Evolutionary conservation across 257 asterid genomes (phyloP).

Genomic region (Linaria vulgaris): DNA sequence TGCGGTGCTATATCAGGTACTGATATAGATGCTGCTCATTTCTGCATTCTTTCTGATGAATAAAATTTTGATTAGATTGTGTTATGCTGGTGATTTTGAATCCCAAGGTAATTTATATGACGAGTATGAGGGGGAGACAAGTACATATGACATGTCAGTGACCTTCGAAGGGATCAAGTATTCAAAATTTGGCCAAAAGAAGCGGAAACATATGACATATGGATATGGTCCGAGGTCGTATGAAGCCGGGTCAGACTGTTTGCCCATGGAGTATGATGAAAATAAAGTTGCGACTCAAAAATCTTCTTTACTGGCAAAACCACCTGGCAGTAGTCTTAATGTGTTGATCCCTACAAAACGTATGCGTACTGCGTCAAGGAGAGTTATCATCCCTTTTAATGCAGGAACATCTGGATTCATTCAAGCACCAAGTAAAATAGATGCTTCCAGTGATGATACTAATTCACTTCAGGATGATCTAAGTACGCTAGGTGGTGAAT

Average conservation of each 20-base stretch:
- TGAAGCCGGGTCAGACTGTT: slow-evolving; percentile 53
- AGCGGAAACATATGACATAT: slow-evolving; percentile 52
- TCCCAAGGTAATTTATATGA: slow-evolving; percentile 56
- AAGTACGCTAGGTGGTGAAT: slow-evolving; percentile 71
- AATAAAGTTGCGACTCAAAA: slow-evolving; percentile 52
- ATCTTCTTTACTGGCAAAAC: slow-evolving; percentile 52
- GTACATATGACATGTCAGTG: slow-evolving; percentile 50
- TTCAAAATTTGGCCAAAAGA: slow-evolving; percentile 62
- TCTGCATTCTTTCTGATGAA: slow-evolving; percentile 25
- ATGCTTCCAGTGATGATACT: slow-evolving; percentile 95
- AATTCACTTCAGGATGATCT: slow-evolving; percentile 93
- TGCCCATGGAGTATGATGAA: slow-evolving; percentile 55
- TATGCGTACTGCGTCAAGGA: slow-evolving; percentile 80
- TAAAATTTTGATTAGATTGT: slow-evolving; percentile 25
- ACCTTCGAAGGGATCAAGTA: slow-evolving; percentile 55
- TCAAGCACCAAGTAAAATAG: slow-evolving; percentile 71
- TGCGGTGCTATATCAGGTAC: slow-evolving; percentile 70
- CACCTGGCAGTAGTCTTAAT: slow-evolving; percentile 72
- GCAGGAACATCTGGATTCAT: slow-evolving; percentile 71
- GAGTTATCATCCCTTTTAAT: slow-evolving; percentile 71
- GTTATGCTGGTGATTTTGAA: slow-evolving; percentile 48
- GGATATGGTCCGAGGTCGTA: slow-evolving; percentile 55
- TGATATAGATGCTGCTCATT: slow-evolving; percentile 22
- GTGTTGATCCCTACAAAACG: slow-evolving; percentile 93
- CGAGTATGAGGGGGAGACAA: slow-evolving; percentile 84